Base-by-base conservation (phyloP, 805 yeast genomes). In the Kluyveromyces siamensis region DNA sequence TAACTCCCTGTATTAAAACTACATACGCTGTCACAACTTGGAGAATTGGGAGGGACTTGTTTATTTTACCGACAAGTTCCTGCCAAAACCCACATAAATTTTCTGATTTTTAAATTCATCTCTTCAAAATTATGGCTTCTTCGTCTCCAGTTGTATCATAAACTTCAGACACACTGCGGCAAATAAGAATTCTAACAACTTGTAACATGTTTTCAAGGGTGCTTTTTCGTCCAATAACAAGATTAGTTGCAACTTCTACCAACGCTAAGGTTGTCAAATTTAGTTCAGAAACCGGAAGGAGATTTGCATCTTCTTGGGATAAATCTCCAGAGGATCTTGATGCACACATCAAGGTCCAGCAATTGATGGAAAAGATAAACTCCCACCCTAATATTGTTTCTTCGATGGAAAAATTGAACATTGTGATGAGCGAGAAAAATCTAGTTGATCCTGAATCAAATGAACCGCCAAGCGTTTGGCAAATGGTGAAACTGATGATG, bases 241-340 rank as follows among this genome's bases (percentile, higher is more conserved):
- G n/a, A 41, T n/a, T 38, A 19, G 21, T 21, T 11, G 37, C 18
- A 11, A 19, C 4, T 44, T 54, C 60, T 36, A 53, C 55, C 21
- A 58, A 46, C 2, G 53, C 54, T 9, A 52, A 55, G 2, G 56
- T 55, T 13, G 49, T 51, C 44, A 51, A 35, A 18, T 50, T 51
- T 41, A 52, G 40, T 25, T 37, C 35, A 18, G n/a, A 27, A 11
- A 11, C 41, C 14, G 42, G 30, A 13, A 56, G 59, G 41, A 39
- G 42, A 25, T 57, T 57, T 38, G 64, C 62, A 8, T 58, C 57
- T 46, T 60, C 62, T 18, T 60, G 64, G 64, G 64, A 60, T 46
- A 56, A 52, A 19, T 48, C 52, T 10, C 56, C 60, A 2, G 55
- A 56, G 8, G 55, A 57, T 30, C 43, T 57, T 9, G 54, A 57